Evolutionary conservation across 805 yeast genomes (phyloP), one percentile per base, ranked within the genome.

Genomic region (Barnettozyma sp.): DNA sequence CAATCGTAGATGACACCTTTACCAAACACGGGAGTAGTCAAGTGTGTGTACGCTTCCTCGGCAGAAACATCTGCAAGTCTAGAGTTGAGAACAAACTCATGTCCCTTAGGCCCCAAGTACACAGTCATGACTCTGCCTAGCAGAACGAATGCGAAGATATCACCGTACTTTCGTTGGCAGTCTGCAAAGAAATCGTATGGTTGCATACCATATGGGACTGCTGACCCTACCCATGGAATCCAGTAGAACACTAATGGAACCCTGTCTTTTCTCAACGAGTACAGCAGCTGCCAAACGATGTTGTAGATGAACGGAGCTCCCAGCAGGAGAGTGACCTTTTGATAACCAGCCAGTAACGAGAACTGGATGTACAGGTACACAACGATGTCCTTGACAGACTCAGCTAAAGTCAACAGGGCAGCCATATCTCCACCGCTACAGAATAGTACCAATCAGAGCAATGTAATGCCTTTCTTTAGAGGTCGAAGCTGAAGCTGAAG

Each of bases 11-110:
- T 83, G 36, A 92, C 98, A 53, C 97, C 98, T 55, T 87, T 78
- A 51, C 98, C 98, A 50, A 92, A 92, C 12, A 87, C 96, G 11
- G 98, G 98, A n/a, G 97, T 90, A n/a, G 98, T 92, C 62, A 92
- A 71, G 58, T 88, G 96, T 43, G 80, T 71, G 66, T 92, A 92
- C 26, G 97, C 97, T 33, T 83, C 97, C 59, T 92, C 97, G 32
- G 98, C 98, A 33, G 87, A 79, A 17, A 88, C 97, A 50, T 86
- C 95, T 21, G 78, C 74, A 36, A 82, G 69, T 62, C 84, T 88
- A 28, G 95, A 85, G 61, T 92, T 92, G 49, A 92, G 76, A 30
- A 90, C 86, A 57, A 92, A 88, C 59, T 92, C 98, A 61, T 92
- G 96, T 48, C 98, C 98, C 63, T 84, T 84, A 50, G 97, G 97